phyloP scores from a whole-genome alignment of 2,329 filamentous ascomycete genomes.

The Bipolaris gigantea region DNA sequence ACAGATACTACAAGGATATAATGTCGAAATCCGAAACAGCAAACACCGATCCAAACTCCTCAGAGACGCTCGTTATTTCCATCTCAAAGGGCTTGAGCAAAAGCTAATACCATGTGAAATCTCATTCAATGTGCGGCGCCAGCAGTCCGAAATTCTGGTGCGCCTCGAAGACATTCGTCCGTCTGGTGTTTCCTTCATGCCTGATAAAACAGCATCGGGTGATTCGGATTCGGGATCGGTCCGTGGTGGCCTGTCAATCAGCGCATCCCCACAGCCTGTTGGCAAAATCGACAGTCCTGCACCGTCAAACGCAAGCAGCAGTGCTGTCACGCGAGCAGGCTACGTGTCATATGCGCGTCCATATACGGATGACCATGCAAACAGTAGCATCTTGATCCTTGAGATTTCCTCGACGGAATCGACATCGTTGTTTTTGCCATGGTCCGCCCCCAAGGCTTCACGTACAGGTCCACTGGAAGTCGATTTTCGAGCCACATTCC shows the following conservation, averaged over 20 bases:
- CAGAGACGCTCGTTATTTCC: slow-evolving; percentile 87
- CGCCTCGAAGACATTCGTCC: slow-evolving; percentile 86
- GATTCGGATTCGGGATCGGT: slow-evolving; percentile 23
- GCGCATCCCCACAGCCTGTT: slow-evolving; percentile 27
- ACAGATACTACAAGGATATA: slow-evolving; percentile 81
- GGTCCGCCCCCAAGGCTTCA: slow-evolving; percentile 10
- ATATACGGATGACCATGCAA: slow-evolving; percentile 73
- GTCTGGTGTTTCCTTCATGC: slow-evolving; percentile 71
- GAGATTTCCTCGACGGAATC: slow-evolving; percentile 63
- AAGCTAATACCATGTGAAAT: slow-evolving; percentile 77
- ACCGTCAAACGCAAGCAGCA: slow-evolving; percentile 16
- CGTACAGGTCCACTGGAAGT: slow-evolving; percentile 31
- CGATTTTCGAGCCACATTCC: slow-evolving; percentile 68
- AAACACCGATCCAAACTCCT: slow-evolving; percentile 76
- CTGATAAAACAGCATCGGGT: slow-evolving; percentile 48
- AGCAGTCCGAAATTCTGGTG: slow-evolving; percentile 74
- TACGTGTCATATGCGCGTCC: slow-evolving; percentile 82
- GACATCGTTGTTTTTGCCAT: slow-evolving; percentile 35
- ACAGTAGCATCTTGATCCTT: slow-evolving; percentile 68
- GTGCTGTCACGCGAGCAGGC: slow-evolving; percentile 38
- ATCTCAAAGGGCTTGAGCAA: slow-evolving; percentile 89
- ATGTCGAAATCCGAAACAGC: slow-evolving; percentile 73
- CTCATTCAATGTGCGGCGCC: slow-evolving; percentile 70
- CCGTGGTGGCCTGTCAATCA: slow-evolving; percentile 21
- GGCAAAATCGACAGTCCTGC: slow-evolving; percentile 27